Evolutionary conservation across 805 yeast genomes (phyloP).

Genomic region (Metschnikowia kunwiensis): DNA sequence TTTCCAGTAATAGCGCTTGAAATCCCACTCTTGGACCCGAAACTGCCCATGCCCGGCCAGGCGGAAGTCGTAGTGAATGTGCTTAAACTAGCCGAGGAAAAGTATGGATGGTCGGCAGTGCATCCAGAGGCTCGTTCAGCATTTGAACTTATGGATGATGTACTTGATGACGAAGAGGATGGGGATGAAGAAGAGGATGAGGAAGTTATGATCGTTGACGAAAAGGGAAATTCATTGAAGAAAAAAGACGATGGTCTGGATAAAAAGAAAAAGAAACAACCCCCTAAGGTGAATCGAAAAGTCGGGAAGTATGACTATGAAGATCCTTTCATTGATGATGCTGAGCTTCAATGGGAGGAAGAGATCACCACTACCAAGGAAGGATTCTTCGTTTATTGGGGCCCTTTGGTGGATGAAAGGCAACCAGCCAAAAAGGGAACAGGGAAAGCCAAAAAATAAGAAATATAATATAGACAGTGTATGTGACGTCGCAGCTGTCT

Average conservation of each 20-base stretch:
- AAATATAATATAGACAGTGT: too few species aligned
- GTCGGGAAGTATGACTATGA: constrained; percentile 89
- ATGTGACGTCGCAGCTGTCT: too few species aligned
- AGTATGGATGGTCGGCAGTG: constrained; percentile 73
- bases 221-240: constrained; percentile 9
- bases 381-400: constrained; percentile 94
- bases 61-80: constrained; percentile 70
- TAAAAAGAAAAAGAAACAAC: constrained; percentile 43
- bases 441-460: constrained; percentile 25
- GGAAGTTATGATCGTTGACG: constrained; percentile 28
- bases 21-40: constrained; percentile 47
- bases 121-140: constrained; percentile 66
- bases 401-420: constrained; percentile 70
- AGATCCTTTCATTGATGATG: constrained; percentile 96
- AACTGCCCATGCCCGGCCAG: constrained; percentile 53
- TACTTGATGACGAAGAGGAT: constrained; percentile 48
- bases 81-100: constrained; percentile 70
- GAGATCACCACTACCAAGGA: constrained; percentile 89
- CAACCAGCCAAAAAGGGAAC: constrained; percentile 25
- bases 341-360: constrained; percentile 89
- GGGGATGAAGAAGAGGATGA: constrained; percentile 46
- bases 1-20: constrained; percentile 54
- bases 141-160: constrained; percentile 48
- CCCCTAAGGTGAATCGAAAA: constrained; percentile 56
- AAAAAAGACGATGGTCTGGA: constrained; percentile 35